Conservation (phyloP, 1,284 basidiomycete genomes). For the Boletus semigastroideus region DNA sequence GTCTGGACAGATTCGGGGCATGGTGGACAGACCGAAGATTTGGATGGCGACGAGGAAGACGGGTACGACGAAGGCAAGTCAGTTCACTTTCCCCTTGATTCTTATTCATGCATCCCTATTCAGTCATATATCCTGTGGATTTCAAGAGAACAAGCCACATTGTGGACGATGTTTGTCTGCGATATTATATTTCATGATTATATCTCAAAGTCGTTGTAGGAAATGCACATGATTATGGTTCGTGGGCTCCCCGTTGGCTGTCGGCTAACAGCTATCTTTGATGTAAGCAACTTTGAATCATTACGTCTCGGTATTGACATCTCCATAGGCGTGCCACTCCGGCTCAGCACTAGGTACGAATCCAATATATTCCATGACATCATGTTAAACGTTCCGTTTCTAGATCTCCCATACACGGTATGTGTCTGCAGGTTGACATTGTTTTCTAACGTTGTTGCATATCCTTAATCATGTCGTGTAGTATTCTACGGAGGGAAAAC, state of each 20-base stretch:
- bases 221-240: conserved; percentile 74
- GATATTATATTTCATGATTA: background rate
- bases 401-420: conserved; percentile 64
- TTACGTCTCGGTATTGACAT: background rate
- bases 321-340: conserved; percentile 60
- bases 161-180: conserved; percentile 73
- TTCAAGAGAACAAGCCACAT: conserved; percentile 71
- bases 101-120: background rate
- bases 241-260: conserved; percentile 78
- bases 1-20: conserved; percentile 47
- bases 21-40: conserved; percentile 54
- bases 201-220: conserved; percentile 36
- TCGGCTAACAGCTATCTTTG: conserved; percentile 86
- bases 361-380: background rate
- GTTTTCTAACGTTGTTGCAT: background rate
- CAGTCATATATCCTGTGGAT: conserved; percentile 86
- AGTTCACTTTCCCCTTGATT: background rate
- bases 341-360: conserved; percentile 60
- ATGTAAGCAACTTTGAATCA: conserved; percentile 48
- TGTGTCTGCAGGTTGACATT: conserved; percentile 15
- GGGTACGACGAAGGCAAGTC: conserved; percentile 38
- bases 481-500: conserved; percentile 91
- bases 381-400: conserved; percentile 5
- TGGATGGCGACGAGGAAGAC: conserved; percentile 42
- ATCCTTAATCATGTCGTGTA: conserved; percentile 27